phyloP scores from a whole-genome alignment of 768 basidiomycete genomes.

The Podaxis rugospora region DNA sequence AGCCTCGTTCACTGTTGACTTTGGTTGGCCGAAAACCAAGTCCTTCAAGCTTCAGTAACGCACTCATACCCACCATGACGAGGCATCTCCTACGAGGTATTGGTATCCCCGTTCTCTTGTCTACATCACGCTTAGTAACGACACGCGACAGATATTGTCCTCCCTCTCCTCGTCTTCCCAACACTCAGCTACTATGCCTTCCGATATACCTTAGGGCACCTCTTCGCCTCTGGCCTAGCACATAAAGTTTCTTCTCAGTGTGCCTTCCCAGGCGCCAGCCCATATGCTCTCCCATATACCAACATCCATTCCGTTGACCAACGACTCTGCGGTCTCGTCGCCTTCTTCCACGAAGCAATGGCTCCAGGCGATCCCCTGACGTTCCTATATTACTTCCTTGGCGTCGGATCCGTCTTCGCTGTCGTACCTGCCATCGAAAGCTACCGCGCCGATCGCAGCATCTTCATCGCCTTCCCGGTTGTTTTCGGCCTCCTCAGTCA shows the following conservation, averaged over 20 bases:
- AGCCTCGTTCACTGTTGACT: not conserved
- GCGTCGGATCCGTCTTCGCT: constrained; percentile 29
- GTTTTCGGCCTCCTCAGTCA: constrained; percentile 39
- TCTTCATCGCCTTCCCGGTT: constrained; percentile 35
- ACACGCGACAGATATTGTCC: constrained; percentile 14
- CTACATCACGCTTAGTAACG: not conserved
- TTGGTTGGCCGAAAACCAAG: not conserved
- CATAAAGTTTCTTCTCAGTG: constrained; percentile 30
- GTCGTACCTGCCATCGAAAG: constrained; percentile 41
- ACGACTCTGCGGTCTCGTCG: constrained; percentile 38
- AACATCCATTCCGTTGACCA: constrained; percentile 30
- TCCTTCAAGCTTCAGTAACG: too few relatives aligned
- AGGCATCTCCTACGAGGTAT: constrained; percentile 11
- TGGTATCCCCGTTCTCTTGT: not conserved
- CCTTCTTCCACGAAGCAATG: constrained; percentile 44
- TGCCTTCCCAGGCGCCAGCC: constrained; percentile 15
- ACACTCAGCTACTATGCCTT: constrained; percentile 29
- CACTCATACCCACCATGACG: constrained; percentile 1
- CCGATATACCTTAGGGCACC: constrained; percentile 31
- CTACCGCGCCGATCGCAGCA: constrained; percentile 30
- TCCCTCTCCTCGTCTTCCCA: constrained; percentile 37
- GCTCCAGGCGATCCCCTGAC: constrained; percentile 21
- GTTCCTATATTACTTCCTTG: constrained; percentile 35
- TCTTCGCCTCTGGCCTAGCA: constrained; percentile 24
- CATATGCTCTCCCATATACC: constrained; percentile 38